These are phyloP conservation scores for Acanthamoeba divionensis DNA, from an alignment of 208 protist genomes.

Conservation along the genomic window DNA sequence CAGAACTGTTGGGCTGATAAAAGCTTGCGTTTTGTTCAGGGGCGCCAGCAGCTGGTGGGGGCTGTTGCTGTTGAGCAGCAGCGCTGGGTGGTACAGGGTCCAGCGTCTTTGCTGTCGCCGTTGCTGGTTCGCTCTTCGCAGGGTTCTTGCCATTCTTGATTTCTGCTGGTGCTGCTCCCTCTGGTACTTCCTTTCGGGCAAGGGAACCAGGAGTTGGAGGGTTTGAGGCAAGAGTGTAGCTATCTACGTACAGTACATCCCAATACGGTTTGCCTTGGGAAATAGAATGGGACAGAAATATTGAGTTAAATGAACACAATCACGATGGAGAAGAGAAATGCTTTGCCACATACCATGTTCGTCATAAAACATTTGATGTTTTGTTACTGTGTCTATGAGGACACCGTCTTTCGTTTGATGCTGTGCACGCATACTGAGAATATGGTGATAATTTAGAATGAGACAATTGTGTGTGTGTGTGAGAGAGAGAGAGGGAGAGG, in stretches of 20 bases:
- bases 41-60: too few relatives aligned
- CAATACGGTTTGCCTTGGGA: background rate
- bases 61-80: too few relatives aligned
- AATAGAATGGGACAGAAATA: background rate
- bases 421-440: background rate
- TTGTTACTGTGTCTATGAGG: background rate
- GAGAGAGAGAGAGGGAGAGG: background rate
- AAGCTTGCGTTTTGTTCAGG: too few relatives aligned
- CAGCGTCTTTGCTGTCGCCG: too few relatives aligned
- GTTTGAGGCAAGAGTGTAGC: background rate
- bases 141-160: too few relatives aligned
- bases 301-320: background rate
- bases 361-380: slow-evolving; percentile 16
- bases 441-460: background rate
- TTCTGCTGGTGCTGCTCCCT: too few relatives aligned
- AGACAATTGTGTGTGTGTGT: background rate
- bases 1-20: too few relatives aligned
- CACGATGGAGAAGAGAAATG: background rate
- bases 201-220: background rate
- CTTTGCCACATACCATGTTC: background rate
- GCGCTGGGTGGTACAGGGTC: too few relatives aligned
- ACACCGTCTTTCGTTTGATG: slow-evolving; percentile 28
- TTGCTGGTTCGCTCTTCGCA: too few relatives aligned
- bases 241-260: slow-evolving; percentile 19
- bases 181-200: too few relatives aligned